Evolutionary conservation across 345 rosid species (phyloP), one percentile per base, ranked within the genome.

Genomic region (Adansonia digitata): DNA sequence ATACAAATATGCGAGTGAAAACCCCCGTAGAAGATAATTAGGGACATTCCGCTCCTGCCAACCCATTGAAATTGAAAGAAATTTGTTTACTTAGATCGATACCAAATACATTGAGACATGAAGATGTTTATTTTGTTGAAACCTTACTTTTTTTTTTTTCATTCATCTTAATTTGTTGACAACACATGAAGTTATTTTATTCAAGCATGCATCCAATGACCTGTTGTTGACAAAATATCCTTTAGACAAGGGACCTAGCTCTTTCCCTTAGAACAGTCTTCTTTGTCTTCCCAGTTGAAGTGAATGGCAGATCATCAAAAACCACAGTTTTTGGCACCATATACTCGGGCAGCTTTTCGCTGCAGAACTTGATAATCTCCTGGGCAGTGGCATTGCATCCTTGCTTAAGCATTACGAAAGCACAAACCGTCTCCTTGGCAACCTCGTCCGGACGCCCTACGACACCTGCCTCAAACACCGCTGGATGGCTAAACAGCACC

Each of bases 11-110:
- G 8, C 42, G 24, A 63, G 72, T 14, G 66, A 49, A 0, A 34
- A 68, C 26, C 14, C 78, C 73, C 66, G 53, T 37, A 73, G 78
- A 39, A 85, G 34, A 43, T 71, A 67, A 26, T 83, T 79, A 2
- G 85, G 88, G 31, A 83, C 77, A 20, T 63, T 63, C 68, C 68
- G 3, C 34, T 27, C 37, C 63, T 27, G n/a, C 63, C 13, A 59
- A 59, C 10, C 26, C 57, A 20, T 52, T 52, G 57, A 3, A 2
- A 52, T 52, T n/a, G 24, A 29, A 27, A 4, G 9, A 59, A 59
- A 27, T 27, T 29, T 6, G 27, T 59, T 2, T 13, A n/a, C 7
- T 59, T 14, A 53, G 26, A 53, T 6, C 27, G 9, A n/a, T n/a
- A 53, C 27, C 59, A 20, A 53, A 53, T 53, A 53, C 27, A 9